Evolutionary conservation across 225 moss, liverwort and hornwort genomes (phyloP).

Genomic region (Pseudisothecium myosuroides): DNA sequence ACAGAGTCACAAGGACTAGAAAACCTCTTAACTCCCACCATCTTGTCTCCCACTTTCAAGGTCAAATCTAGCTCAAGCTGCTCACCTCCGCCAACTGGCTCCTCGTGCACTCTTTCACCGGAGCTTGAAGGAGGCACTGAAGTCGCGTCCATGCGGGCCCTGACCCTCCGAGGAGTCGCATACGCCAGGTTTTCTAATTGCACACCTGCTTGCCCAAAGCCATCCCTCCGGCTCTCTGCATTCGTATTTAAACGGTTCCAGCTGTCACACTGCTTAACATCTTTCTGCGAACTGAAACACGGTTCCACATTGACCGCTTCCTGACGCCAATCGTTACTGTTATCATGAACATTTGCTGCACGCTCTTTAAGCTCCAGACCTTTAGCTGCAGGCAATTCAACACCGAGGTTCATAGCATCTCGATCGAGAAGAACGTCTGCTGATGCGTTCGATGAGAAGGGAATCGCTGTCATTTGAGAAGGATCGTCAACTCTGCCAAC

Average conservation of each 20-base stretch:
- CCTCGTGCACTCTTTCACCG: not conserved
- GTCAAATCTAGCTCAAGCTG: conserved; percentile 58
- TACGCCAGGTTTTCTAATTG: not conserved
- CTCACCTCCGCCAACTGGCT: conserved; percentile 5
- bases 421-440: not conserved
- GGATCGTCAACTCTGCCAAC: conserved; percentile 5
- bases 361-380: not conserved
- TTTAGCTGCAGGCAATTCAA: not conserved
- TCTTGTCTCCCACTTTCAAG: conserved; percentile 33
- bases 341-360: not conserved
- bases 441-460: not conserved
- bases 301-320: not conserved
- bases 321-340: not conserved
- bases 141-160: conserved; percentile 3
- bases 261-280: not conserved
- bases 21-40: conserved; percentile 14
- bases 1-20: conserved; percentile 49
- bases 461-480: not conserved
- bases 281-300: too few relatives aligned
- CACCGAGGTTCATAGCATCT: not conserved
- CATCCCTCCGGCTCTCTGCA: not conserved
- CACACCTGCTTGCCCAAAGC: not conserved
- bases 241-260: not conserved
- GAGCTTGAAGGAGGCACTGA: not conserved
- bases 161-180: conserved; percentile 9